Base-by-base conservation (phyloP, 2,329 filamentous ascomycete species). In the Massarina eburnea region DNA sequence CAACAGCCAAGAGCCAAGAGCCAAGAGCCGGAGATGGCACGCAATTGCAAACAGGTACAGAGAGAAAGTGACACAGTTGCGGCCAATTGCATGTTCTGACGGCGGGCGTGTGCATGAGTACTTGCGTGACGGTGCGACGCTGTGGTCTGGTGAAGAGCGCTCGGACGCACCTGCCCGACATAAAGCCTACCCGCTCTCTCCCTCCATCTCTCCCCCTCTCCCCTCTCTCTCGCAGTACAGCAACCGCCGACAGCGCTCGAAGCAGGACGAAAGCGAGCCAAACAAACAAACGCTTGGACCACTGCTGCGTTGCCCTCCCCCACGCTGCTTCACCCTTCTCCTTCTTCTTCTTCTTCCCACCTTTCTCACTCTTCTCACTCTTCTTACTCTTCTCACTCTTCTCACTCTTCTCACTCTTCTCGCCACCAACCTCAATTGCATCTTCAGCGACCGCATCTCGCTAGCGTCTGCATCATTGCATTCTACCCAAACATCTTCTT, bases 381-480 rank as follows among this genome's bases (percentile, higher is more conserved):
- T 27, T n/a, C 24, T 10, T 27, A 32, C 27, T n/a, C n/a, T n/a
- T 42, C 43, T 20, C 47, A 34, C 20, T 39, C 18, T 6, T n/a
- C 26, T 19, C 39, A 22, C 27, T 26, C 27, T 41, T 41, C 19
- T 14, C 24, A 19, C 24, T 15, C 36, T 27, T n/a, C 24, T 10
- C 39, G 21, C 27, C n/a, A 32, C 5, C 35, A 3, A 29, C 19
- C 39, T 32, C 39, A 21, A 43, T 45, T 26, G 21, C 27, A 41
- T 42, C 41, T 36, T 34, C 45, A 32, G 17, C 45, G 24, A 45
- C 46, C 40, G 43, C 51, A 59, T 59, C 49, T 24, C 35, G 35
- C 54, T 53, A 56, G 51, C 51, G 48, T 48, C 47, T 56, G 51
- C 57, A 63, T 57, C 51, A 41, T 40, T 56, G 44, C 47, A 50